phyloP scores from a whole-genome alignment of 257 asterid genomes.

The Lantana camara region DNA sequence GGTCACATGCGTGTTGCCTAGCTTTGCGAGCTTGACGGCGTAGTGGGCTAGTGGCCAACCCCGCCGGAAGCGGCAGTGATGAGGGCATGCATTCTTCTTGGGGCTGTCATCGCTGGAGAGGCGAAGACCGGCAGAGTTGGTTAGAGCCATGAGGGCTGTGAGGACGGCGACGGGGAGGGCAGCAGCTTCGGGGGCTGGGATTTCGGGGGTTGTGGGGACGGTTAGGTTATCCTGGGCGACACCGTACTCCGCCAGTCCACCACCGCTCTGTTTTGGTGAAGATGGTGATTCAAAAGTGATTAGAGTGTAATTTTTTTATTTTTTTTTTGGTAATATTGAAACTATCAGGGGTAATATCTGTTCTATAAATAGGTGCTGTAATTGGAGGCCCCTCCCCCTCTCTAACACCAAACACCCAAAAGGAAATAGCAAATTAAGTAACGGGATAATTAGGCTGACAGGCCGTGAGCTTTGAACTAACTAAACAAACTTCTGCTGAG shows the following conservation, averaged over 20 bases:
- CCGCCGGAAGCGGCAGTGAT: slow-evolving; percentile 75
- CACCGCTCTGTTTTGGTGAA: slow-evolving; percentile 41
- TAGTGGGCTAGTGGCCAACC: slow-evolving; percentile 66
- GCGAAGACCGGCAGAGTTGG: slow-evolving; percentile 48
- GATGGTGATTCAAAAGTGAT: background rate
- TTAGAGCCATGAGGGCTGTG: slow-evolving; percentile 63
- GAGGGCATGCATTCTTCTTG: slow-evolving; percentile 53
- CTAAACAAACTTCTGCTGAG: too few species aligned
- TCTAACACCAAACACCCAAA: background rate
- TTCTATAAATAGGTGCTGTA: too few species aligned
- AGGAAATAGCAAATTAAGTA: background rate
- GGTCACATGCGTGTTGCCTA: slow-evolving; percentile 61
- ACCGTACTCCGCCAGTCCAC: slow-evolving; percentile 63
- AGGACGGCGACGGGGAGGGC: slow-evolving; percentile 57
- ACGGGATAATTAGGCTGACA: too few species aligned
- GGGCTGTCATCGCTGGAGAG: slow-evolving; percentile 44
- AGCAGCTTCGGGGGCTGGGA: slow-evolving; percentile 66
- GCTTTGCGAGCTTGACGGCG: slow-evolving; percentile 75
- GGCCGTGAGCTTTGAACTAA: too few species aligned
- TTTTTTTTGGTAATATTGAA: too few species aligned
- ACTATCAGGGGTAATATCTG: too few species aligned
- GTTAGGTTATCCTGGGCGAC: slow-evolving; percentile 50
- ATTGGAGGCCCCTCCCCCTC: too few species aligned
- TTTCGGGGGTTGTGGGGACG: slow-evolving; percentile 52
- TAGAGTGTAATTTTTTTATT: too few species aligned